Evolutionary conservation across 1,284 basidiomycete species (phyloP).

Genomic region (Papiliotrema nemorosa): DNA sequence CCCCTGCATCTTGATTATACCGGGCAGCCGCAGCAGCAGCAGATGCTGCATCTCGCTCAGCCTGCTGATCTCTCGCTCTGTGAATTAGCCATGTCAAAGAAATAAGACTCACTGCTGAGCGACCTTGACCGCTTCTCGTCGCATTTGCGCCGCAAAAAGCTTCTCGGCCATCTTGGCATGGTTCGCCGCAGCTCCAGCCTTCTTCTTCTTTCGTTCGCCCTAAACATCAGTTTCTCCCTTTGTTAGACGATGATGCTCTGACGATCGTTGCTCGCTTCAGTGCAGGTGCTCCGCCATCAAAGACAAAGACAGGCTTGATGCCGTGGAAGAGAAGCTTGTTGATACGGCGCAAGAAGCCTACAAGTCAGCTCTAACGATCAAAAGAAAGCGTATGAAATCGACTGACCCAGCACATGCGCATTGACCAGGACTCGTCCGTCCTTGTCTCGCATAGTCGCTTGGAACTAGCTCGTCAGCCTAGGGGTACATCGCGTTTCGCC

Average conservation of each 20-base stretch:
- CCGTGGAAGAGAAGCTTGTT: constrained; percentile 94
- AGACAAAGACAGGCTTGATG: constrained; percentile 95
- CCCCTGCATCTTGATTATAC: constrained; percentile 41
- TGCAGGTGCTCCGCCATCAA: constrained; percentile 87
- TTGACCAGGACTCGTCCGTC: constrained; percentile 87
- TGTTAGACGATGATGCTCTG: constrained; percentile 28
- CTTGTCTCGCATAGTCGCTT: constrained; percentile 97
- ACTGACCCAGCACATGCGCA: constrained; percentile 81
- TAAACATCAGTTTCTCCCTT: constrained; percentile 41
- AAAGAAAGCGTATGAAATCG: no score
- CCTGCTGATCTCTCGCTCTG: constrained; percentile 26
- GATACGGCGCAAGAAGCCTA: constrained; percentile 77
- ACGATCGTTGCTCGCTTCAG: constrained; percentile 86
- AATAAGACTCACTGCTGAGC: constrained; percentile 52
- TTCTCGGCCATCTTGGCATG: constrained; percentile 83
- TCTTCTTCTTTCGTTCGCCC: constrained; percentile 81
- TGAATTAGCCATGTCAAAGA: not conserved
- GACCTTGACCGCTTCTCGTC: constrained; percentile 80
- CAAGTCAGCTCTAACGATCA: not conserved
- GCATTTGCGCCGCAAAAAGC: constrained; percentile 88
- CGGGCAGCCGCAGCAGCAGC: constrained; percentile 16
- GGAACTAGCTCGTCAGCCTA: constrained; percentile 60
- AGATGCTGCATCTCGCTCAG: constrained; percentile 31
- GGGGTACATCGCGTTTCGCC: no score
- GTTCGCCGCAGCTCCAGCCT: constrained; percentile 76